Conservation (phyloP, 164 flowering plant genomes). For the Nymphaea thermarum region DNA sequence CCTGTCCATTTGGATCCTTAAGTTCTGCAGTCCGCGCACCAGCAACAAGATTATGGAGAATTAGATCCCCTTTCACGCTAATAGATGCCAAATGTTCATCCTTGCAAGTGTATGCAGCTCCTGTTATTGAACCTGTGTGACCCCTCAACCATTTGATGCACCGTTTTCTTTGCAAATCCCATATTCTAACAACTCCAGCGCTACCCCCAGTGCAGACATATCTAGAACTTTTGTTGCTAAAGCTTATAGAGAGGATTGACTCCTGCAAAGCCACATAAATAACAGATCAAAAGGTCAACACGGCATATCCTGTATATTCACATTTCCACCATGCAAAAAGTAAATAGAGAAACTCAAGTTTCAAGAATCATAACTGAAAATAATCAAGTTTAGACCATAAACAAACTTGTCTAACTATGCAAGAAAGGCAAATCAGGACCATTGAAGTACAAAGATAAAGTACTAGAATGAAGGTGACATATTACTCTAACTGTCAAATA, state of each 20-base stretch:
- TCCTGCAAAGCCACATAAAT: constrained; percentile 25
- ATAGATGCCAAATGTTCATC: constrained; percentile 96
- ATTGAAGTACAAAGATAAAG: too few species aligned
- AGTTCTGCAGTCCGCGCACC: constrained; percentile 73
- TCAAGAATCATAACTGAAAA: too few species aligned
- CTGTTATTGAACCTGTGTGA: constrained; percentile 77
- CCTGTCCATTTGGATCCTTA: constrained; percentile 92
- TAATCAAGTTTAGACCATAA: too few species aligned
- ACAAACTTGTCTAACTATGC: too few species aligned
- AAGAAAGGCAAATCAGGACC: too few species aligned
- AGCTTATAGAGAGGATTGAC: constrained; percentile 64
- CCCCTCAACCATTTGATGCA: constrained; percentile 89
- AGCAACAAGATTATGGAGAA: constrained; percentile 88
- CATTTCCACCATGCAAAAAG: too few species aligned
- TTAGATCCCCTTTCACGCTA: constrained; percentile 81
- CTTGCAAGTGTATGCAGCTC: constrained; percentile 84
- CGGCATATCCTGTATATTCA: background rate
- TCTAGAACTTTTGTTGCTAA: constrained; percentile 89
- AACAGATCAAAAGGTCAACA: background rate
- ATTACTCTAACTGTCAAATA: too few species aligned
- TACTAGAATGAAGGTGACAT: too few species aligned
- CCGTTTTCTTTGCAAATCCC: constrained; percentile 95
- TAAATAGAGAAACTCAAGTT: background rate
- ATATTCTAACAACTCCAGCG: constrained; percentile 84
- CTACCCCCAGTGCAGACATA: constrained; percentile 94